Conservation (phyloP, 495 filamentous ascomycete species). For the Parathielavia appendiculata region DNA sequence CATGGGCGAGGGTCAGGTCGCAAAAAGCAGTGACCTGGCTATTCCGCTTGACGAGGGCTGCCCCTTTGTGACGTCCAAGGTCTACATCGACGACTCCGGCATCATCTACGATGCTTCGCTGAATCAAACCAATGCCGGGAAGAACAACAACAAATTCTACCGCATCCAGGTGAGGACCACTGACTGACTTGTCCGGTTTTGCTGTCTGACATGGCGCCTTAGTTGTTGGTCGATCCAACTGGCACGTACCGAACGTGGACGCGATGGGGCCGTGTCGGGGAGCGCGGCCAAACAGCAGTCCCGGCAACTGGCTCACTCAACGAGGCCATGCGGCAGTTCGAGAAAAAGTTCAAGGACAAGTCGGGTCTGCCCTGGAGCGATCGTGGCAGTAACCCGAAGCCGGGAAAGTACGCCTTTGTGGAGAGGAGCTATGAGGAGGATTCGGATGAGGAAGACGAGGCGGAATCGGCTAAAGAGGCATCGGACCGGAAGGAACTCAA, state of each 20-base stretch:
- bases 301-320: conserved; percentile 40
- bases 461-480: conserved; percentile 32
- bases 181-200: neutral
- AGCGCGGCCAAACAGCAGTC: conserved; percentile 54
- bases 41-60: conserved; percentile 46
- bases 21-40: conserved; percentile 40
- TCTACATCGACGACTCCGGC: conserved; percentile 59
- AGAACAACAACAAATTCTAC: conserved; percentile 73
- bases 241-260: conserved; percentile 54
- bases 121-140: conserved; percentile 54
- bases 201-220: conserved; percentile 5
- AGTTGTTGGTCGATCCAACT: conserved; percentile 34
- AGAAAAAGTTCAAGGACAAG: conserved; percentile 76
- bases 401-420: conserved; percentile 70
- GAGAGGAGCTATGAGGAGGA: conserved; percentile 63
- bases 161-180: conserved; percentile 48
- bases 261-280: conserved; percentile 76
- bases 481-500: conserved; percentile 35
- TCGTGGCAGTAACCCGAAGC: conserved; percentile 53
- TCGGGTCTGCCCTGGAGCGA: conserved; percentile 63
- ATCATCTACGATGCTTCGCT: conserved; percentile 62
- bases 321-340: conserved; percentile 51
- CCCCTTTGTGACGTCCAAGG: conserved; percentile 34
- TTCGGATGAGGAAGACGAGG: conserved; percentile 57
- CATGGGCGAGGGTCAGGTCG: conserved; percentile 40